These are phyloP conservation scores for Lagenidium sp. DNA, from an alignment of 352 stramenopile species.

Conservation along the genomic window DNA sequence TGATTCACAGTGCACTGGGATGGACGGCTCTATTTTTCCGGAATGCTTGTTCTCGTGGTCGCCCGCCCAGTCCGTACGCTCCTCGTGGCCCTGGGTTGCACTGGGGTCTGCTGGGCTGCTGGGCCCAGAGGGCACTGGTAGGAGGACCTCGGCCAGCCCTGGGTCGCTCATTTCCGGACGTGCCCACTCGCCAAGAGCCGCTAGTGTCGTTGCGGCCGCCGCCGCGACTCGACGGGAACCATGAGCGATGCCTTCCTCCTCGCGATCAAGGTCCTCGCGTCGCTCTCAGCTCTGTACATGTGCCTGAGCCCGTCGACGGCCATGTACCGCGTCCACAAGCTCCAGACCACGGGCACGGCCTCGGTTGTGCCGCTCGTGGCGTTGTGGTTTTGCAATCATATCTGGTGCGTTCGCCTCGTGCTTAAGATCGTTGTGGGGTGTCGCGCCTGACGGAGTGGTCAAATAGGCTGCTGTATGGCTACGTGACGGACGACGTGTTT, in stretches of 20 bases:
- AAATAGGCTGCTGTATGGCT: conserved; percentile 24
- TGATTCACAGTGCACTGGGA: no score
- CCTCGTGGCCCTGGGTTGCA: no score
- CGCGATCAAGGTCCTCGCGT: conserved; percentile 50
- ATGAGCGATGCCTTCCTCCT: conserved; percentile 24
- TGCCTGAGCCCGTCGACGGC: conserved; percentile 41
- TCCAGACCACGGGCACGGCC: conserved; percentile 22
- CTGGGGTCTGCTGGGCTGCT: no score
- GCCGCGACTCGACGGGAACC: no score
- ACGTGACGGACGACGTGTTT: conserved; percentile 20
- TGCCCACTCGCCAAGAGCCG: no score
- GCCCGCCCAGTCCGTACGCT: no score
- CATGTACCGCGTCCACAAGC: conserved; percentile 45
- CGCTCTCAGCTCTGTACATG: conserved; percentile 68
- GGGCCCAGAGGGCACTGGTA: no score
- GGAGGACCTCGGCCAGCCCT: no score
- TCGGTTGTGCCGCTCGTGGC: conserved; percentile 50
- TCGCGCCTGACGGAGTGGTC: background rate
- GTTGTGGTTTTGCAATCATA: conserved; percentile 63
- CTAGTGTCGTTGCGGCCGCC: no score
- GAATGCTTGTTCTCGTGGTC: no score
- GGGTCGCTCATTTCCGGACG: no score
- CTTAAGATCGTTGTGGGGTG: background rate
- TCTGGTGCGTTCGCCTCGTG: conserved; percentile 32
- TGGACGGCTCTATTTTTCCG: no score